Evolutionary conservation across 2,329 filamentous ascomycete genomes (phyloP).

Genomic region (Exserohilum rostratum): DNA sequence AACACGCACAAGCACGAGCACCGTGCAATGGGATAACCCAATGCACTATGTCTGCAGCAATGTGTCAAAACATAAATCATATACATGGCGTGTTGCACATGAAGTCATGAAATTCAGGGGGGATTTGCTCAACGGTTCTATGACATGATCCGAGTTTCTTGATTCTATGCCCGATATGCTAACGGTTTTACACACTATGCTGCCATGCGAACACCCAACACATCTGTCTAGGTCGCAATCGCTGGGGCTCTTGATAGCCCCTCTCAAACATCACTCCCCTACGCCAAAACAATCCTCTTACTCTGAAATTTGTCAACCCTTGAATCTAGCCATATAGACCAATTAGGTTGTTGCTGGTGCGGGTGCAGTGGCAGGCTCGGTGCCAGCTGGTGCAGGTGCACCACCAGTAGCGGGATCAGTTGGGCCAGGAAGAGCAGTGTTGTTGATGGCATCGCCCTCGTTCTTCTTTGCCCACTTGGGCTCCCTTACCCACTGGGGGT

Average conservation of each 20-base stretch:
- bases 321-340: background rate
- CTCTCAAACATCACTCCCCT: constrained; percentile 6
- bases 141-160: constrained; percentile 9
- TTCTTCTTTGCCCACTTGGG: constrained; percentile 55
- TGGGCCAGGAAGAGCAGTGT: constrained; percentile 38
- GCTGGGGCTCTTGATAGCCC: background rate
- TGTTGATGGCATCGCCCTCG: constrained; percentile 36
- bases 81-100: no score
- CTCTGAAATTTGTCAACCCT: background rate
- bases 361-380: constrained; percentile 20
- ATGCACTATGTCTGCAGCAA: background rate
- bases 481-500: constrained; percentile 69
- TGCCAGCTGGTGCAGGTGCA: constrained; percentile 24
- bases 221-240: no score
- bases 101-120: background rate
- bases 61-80: no score
- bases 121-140: background rate
- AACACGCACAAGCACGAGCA: no score
- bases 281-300: background rate
- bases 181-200: constrained; percentile 6
- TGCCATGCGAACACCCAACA: background rate
- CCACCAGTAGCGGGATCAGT: constrained; percentile 29
- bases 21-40: no score
- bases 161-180: constrained; percentile 4
- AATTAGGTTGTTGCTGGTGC: constrained; percentile 48